Percentiles rank a stretch among this genome's conserved stretches.
These are phyloP conservation scores for Xylariaceae sp. DNA, from an alignment of 2,329 filamentous ascomycete species.

Conservation along the genomic window DNA sequence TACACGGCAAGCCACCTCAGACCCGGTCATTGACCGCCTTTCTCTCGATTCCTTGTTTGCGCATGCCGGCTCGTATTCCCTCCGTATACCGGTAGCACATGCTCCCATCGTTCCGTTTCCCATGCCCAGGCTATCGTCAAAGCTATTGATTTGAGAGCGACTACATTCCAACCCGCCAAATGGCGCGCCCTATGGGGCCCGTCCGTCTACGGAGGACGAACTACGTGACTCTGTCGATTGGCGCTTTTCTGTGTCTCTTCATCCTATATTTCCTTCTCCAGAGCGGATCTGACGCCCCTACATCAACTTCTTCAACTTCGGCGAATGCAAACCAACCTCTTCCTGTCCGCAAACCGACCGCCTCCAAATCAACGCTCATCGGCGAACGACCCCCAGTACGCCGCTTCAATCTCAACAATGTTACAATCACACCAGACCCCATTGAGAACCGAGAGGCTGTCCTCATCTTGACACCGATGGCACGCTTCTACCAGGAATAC, in stretches of 20 bases:
- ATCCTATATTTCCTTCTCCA: conserved; percentile 45
- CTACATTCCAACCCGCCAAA: conserved; percentile 32
- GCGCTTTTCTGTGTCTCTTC: conserved; percentile 43
- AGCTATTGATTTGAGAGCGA: background rate
- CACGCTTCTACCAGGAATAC: conserved; percentile 91
- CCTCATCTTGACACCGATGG: conserved; percentile 90
- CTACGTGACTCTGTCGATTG: conserved; percentile 43
- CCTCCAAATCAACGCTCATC: conserved; percentile 61
- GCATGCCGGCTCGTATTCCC: conserved; percentile 31
- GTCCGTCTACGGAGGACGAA: conserved; percentile 46
- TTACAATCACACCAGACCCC: conserved; percentile 81
- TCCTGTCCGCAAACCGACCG: conserved; percentile 68
- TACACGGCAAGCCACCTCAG: conserved; percentile 7
- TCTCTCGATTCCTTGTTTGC: conserved; percentile 31
- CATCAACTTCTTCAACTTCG: conserved; percentile 27
- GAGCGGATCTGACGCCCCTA: conserved; percentile 33
- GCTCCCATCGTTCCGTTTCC: conserved; percentile 11
- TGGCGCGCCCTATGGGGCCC: conserved; percentile 47
- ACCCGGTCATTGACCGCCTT: background rate
- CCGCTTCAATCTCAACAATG: conserved; percentile 93
- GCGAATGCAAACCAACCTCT: conserved; percentile 44
- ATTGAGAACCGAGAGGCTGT: conserved; percentile 82
- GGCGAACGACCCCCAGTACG: conserved; percentile 80
- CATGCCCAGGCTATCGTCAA: conserved; percentile 16
- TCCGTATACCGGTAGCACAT: conserved; percentile 22